Evolutionary conservation across 805 yeast species (phyloP).

Genomic region (Ogataea siamensis): DNA sequence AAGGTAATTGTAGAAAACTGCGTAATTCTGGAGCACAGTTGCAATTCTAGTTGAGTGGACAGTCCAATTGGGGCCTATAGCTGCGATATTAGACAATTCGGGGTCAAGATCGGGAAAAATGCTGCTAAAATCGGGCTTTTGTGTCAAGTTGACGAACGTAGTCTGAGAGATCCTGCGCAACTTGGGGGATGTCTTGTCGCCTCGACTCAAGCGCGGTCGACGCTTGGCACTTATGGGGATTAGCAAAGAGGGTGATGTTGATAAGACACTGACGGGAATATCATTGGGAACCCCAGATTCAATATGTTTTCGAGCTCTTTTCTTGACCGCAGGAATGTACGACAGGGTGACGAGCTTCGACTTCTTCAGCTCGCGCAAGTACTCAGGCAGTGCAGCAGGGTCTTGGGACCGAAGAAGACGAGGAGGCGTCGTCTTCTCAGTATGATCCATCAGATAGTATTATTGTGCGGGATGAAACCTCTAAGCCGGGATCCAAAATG

Average conservation of each 20-base stretch:
- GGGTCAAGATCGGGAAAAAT: constrained; percentile 6
- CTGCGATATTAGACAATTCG: constrained; percentile 5
- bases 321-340: constrained; percentile 18
- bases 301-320: constrained; percentile 3
- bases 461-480: neutral
- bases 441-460: constrained; percentile 3
- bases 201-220: constrained; percentile 2
- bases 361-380: constrained; percentile 22
- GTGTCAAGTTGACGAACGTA: neutral
- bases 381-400: constrained; percentile 21
- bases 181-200: constrained; percentile 5
- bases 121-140: constrained; percentile 2
- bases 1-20: constrained; percentile 13
- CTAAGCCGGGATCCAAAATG: neutral
- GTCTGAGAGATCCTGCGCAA: neutral
- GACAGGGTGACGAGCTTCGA: constrained; percentile 27
- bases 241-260: constrained; percentile 15
- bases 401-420: constrained; percentile 23
- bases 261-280: constrained; percentile 12
- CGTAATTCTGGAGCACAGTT: constrained; percentile 16
- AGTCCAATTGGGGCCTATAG: constrained; percentile 12
- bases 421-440: constrained; percentile 6
- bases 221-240: constrained; percentile 16
- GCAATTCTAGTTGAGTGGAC: constrained; percentile 12
- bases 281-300: constrained; percentile 7